Evolutionary conservation across 805 yeast species (phyloP), one percentile per base, ranked within the genome.

Genomic region (Blastobotrys americana): DNA sequence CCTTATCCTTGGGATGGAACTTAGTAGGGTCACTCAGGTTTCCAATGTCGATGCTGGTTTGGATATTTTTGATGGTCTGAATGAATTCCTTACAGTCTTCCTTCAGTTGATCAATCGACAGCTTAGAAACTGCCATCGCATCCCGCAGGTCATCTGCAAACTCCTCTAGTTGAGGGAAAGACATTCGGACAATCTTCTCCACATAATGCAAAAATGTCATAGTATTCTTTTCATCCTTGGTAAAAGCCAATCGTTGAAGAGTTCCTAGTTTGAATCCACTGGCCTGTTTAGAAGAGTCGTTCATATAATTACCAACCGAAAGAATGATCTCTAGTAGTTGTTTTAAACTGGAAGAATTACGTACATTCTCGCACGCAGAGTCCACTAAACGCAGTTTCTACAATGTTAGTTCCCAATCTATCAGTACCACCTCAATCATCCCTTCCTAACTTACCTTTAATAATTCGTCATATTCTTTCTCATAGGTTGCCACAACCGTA

Each of bases 261-360:
- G 96, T 85, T 37, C 85, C 82, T 48, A 93, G 69, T 56, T 84
- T 83, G 72, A 94, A 94, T 2, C 99, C 99, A 52, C 77, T 74
- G 1, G 97, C 97, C 61, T 88, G 95, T 55, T 88, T 89, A 2
- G 86, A 72, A n/a, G 78, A 70, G 56, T 88, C 96, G 61, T 94
- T 93, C 98, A 93, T 93, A 61, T 81, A 90, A 62, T 93, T 93
- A 47, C 98, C 99, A 41, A 93, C 93, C 3, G 89, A 81, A 51
- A 89, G 69, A 49, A 93, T 90, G 39, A 93, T 78, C 45, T 85
- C 88, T 57, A 94, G 74, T 13, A 93, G 79, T 44, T 77, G 74
- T 49, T 79, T 76, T 57, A 94, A 71, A 42, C 78, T 77, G 15
- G 74, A 75, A 1, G 96, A 85, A 20, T 73, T 69, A 49, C 76